Percentiles rank a stretch among this genome's conserved stretches.
Conservation (phyloP, 805 yeast species). For the Candida railenensis region DNA sequence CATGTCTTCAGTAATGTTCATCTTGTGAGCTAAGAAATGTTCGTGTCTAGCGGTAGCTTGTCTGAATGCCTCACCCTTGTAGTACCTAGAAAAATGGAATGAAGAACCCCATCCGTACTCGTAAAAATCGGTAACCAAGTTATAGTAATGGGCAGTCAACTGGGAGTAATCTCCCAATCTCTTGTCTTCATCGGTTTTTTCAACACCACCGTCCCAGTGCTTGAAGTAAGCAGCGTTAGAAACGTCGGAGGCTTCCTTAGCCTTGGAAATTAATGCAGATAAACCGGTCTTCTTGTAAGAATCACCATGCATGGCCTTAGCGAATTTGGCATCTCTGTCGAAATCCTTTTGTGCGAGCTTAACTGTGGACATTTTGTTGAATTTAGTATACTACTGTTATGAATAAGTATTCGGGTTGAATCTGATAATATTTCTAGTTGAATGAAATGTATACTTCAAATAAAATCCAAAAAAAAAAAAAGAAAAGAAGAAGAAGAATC, state of each 20-base stretch:
- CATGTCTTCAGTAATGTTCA: constrained; percentile 76
- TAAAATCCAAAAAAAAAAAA: background rate
- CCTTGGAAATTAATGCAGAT: constrained; percentile 72
- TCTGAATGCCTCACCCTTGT: constrained; percentile 86
- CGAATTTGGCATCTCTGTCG: constrained; percentile 66
- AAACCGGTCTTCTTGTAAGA: constrained; percentile 68
- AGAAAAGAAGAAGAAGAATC: background rate
- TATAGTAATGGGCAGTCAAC: constrained; percentile 92
- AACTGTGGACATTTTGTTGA: constrained; percentile 14
- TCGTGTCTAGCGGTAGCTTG: constrained; percentile 98
- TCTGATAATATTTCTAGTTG: constrained; percentile 1
- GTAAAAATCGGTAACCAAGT: constrained; percentile 95
- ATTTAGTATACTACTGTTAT: background rate
- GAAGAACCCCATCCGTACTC: constrained; percentile 99
- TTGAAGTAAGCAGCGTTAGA: constrained; percentile 90
- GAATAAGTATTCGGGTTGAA: constrained; percentile 4
- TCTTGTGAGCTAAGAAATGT: constrained; percentile 87
- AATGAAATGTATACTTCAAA: background rate
- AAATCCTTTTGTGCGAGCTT: constrained; percentile 50
- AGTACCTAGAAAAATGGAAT: constrained; percentile 95
- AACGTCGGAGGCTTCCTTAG: constrained; percentile 70
- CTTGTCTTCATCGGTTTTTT: constrained; percentile 64
- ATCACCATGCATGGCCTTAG: constrained; percentile 84
- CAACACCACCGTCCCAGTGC: constrained; percentile 94
- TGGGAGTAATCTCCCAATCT: constrained; percentile 86